phyloP scores from a whole-genome alignment of 129 eudicot genomes.

The Helianthus tuberosus region DNA sequence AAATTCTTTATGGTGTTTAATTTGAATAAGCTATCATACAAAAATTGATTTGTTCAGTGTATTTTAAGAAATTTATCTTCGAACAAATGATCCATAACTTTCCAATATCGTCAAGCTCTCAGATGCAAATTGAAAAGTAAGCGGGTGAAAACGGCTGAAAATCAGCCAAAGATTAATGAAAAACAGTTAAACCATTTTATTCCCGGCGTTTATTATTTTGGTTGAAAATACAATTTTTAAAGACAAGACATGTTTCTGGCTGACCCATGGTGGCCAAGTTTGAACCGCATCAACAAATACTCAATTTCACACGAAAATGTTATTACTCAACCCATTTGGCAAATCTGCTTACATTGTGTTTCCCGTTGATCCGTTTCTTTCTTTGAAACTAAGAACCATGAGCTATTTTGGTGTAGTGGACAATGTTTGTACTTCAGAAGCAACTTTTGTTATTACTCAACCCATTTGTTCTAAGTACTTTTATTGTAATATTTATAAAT shows the following conservation, averaged over 20 bases:
- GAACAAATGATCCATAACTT: constrained; percentile 78
- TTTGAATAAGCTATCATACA: not conserved
- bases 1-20: not conserved
- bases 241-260: too few relatives aligned
- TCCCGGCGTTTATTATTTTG: too few relatives aligned
- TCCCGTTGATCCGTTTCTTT: not conserved
- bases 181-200: too few relatives aligned
- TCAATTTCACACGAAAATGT: not conserved
- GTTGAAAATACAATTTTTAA: too few relatives aligned
- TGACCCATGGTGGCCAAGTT: too few relatives aligned
- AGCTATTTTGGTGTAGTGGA: constrained; percentile 68
- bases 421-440: constrained; percentile 97
- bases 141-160: too few relatives aligned
- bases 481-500: too few relatives aligned
- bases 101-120: constrained; percentile 94
- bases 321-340: not conserved
- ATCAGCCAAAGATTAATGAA: too few relatives aligned
- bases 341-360: not conserved
- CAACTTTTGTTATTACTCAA: not conserved
- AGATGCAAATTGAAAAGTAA: constrained; percentile 36
- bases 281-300: not conserved
- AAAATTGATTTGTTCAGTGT: constrained; percentile 75
- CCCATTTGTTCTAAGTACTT: too few relatives aligned
- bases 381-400: constrained; percentile 55
- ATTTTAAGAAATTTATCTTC: constrained; percentile 89